Conservation (phyloP, 768 basidiomycete species). For the Gymnopilus dilepis region DNA sequence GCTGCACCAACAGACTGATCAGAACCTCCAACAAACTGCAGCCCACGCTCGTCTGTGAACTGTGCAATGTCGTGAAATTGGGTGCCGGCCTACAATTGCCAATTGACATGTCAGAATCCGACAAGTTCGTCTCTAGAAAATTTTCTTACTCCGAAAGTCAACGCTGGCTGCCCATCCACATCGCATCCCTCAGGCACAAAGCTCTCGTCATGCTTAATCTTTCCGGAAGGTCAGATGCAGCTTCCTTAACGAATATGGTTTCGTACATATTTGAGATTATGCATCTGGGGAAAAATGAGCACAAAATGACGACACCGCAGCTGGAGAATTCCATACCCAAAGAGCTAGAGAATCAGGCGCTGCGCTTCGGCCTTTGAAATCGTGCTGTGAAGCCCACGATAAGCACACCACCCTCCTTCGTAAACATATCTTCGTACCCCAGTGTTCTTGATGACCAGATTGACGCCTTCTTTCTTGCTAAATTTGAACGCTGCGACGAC, state of each 20-base stretch:
- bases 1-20: slow-evolving; percentile 48
- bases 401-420: neutral
- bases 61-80: slow-evolving; percentile 48
- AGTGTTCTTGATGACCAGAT: slow-evolving; percentile 56
- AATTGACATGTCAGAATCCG: neutral
- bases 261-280: slow-evolving; percentile 46
- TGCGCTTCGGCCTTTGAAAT: slow-evolving; percentile 55
- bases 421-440: slow-evolving; percentile 40
- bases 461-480: slow-evolving; percentile 40
- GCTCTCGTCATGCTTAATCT: slow-evolving; percentile 41
- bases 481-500: slow-evolving; percentile 52
- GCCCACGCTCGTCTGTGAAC: slow-evolving; percentile 47
- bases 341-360: slow-evolving; percentile 48
- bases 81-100: slow-evolving; percentile 49
- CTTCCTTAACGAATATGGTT: neutral
- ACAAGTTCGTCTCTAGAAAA: no score
- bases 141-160: slow-evolving; percentile 43
- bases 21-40: slow-evolving; percentile 50
- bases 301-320: neutral
- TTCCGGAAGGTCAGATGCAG: neutral
- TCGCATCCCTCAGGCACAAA: slow-evolving; percentile 46
- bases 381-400: slow-evolving; percentile 40
- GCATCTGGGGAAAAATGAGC: slow-evolving; percentile 36
- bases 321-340: slow-evolving; percentile 41
- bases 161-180: slow-evolving; percentile 28